Evolutionary conservation across 192 early-diverging fungal genomes (phyloP).

Genomic region (Phlyctochytrium planicorne): DNA sequence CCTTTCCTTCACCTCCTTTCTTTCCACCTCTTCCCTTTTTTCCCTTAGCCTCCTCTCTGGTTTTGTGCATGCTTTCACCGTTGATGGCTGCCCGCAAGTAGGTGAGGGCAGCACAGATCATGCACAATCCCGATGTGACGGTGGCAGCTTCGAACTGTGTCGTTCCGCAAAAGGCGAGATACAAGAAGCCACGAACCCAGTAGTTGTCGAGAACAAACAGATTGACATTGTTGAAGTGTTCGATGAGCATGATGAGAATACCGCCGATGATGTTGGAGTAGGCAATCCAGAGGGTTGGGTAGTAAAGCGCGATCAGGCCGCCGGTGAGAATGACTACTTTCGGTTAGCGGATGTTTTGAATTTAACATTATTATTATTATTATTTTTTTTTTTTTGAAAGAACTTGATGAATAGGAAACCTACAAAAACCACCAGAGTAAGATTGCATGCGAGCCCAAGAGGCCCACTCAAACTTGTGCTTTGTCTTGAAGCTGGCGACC

Average conservation of each 20-base stretch:
- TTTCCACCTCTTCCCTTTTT: background rate
- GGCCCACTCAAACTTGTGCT: background rate
- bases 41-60: background rate
- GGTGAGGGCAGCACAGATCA: slow-evolving; percentile 9
- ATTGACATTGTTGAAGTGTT: background rate
- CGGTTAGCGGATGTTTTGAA: background rate
- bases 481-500: background rate
- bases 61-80: slow-evolving; percentile 16
- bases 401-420: no score
- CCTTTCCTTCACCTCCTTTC: background rate
- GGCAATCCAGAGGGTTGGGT: slow-evolving; percentile 10
- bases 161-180: background rate
- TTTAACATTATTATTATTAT: no score
- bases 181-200: slow-evolving; percentile 13
- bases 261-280: slow-evolving; percentile 21
- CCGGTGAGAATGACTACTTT: slow-evolving; percentile 20
- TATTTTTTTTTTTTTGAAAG: no score
- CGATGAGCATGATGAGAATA: slow-evolving; percentile 15
- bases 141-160: slow-evolving; percentile 17
- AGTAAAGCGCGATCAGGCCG: slow-evolving; percentile 20
- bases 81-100: slow-evolving; percentile 28
- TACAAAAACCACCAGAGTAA: background rate
- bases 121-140: slow-evolving; percentile 18
- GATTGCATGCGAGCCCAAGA: background rate
- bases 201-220: slow-evolving; percentile 11